Percentiles rank a stretch among this genome's conserved stretches.
phyloP scores from a whole-genome alignment of 257 asterid genomes.

The Nicotiana paniculata region DNA sequence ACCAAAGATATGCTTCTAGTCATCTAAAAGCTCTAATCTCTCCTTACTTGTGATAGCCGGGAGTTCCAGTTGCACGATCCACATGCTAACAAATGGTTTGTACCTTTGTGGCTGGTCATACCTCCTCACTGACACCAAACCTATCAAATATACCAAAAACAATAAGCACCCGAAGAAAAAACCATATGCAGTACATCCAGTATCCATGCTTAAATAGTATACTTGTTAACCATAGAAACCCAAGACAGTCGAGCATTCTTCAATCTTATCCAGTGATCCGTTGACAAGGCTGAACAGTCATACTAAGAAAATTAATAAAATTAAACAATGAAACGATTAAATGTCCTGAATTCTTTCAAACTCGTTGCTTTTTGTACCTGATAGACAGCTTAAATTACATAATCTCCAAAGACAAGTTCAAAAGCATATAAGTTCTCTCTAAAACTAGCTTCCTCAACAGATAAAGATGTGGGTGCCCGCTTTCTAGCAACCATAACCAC shows the following conservation, averaged over 20 bases:
- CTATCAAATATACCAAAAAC: slow-evolving; percentile 21
- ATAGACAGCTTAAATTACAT: not conserved
- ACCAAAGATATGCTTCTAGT: slow-evolving; percentile 65
- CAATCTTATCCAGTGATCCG: not conserved
- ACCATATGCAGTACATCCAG: not conserved
- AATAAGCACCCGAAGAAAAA: not conserved
- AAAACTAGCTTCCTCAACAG: too few relatives aligned
- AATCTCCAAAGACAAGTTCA: not conserved
- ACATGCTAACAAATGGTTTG: slow-evolving; percentile 86
- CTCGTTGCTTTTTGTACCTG: not conserved
- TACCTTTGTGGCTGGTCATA: slow-evolving; percentile 93
- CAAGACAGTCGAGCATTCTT: not conserved
- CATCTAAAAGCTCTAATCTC: slow-evolving; percentile 73
- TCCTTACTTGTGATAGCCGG: slow-evolving; percentile 91
- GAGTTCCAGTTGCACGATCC: slow-evolving; percentile 65
- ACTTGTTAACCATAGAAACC: not conserved
- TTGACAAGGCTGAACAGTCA: not conserved
- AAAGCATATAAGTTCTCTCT: not conserved
- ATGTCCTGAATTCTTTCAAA: not conserved
- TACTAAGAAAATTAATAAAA: not conserved
- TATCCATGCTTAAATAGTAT: not conserved
- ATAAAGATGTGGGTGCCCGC: not conserved
- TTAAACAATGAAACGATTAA: not conserved
- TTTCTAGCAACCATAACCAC: not conserved
- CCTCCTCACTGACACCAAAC: slow-evolving; percentile 84